Evolutionary conservation across 2,329 filamentous ascomycete genomes (phyloP).

Genomic region (Colletotrichum noveboracense): DNA sequence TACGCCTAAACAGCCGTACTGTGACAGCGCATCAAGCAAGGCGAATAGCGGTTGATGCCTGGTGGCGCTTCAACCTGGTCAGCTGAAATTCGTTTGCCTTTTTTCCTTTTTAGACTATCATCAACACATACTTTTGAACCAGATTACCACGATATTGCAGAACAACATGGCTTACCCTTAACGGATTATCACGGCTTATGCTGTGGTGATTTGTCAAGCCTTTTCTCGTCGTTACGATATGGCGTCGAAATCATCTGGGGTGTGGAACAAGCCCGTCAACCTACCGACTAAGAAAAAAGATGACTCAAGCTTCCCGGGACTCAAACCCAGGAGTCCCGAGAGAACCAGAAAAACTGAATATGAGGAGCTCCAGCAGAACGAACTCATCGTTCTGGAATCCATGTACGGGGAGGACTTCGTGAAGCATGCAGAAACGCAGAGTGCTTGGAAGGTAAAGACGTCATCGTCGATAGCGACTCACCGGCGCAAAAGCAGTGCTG

Average conservation of each 20-base stretch:
- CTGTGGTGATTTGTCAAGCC: slow-evolving; percentile 48
- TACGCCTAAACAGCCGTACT: neutral
- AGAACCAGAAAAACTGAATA: slow-evolving; percentile 66
- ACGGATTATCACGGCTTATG: slow-evolving; percentile 58
- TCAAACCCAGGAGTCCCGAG: slow-evolving; percentile 48
- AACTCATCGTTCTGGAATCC: slow-evolving; percentile 82
- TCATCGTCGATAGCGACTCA: neutral
- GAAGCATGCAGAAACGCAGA: slow-evolving; percentile 70
- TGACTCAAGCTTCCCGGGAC: slow-evolving; percentile 58
- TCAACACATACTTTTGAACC: neutral
- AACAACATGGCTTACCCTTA: slow-evolving; percentile 49
- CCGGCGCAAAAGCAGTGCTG: neutral
- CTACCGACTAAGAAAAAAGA: slow-evolving; percentile 42
- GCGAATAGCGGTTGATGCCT: neutral
- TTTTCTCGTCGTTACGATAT: slow-evolving; percentile 38
- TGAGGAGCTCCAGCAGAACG: slow-evolving; percentile 84
- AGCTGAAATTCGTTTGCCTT: neutral
- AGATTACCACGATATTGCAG: neutral
- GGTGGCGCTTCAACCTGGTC: neutral
- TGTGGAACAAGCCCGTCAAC: slow-evolving; percentile 53
- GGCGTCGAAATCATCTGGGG: slow-evolving; percentile 55
- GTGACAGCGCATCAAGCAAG: slow-evolving; percentile 19
- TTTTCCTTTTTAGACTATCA: slow-evolving; percentile 19
- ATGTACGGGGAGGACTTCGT: slow-evolving; percentile 92
- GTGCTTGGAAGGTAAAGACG: slow-evolving; percentile 80